Base-by-base conservation (phyloP, 129 eudicot genomes). In the Chrysanthemum lavandulifolium region DNA sequence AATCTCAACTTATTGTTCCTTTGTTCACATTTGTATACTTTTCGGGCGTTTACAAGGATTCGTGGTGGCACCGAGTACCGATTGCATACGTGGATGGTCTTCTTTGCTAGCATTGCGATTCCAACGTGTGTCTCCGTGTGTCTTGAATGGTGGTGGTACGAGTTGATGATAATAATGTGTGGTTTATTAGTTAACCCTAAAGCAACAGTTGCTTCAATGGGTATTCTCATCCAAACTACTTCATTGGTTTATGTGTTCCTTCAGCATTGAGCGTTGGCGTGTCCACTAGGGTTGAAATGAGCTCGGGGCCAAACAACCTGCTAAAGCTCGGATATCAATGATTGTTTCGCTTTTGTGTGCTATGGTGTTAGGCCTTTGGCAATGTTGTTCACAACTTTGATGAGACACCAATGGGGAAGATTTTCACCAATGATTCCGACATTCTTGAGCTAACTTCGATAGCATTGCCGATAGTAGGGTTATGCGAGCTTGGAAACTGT, bases 81-180 rank as follows among this genome's bases (percentile, higher is more conserved):
- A 85, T 16, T 86, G 89, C 56, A 69, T 88, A 23, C 53, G 57
- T 0, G 82, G 75, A 14, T 91, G 97, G 95, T 55, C 65, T 14
- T 63, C 83, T 0, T 69, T 91, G 58, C 55, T 91, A 2, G 73
- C 14, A 12, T 82, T 84, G 92, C 92, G 2, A 15, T 91, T 29
- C 97, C 97, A 4, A 91, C 91, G 11, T 88, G 96, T 15, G 72
- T 84, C 10, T 84, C 92, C 0, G 96, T 91, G 1, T 88, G 97
- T 78, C 76, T 91, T 11, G 97, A 91, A 31, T 91, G 97, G 97
- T 87, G 94, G 97, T 90, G 97, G 91, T 90, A 91, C 7, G 97
- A 91, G 77, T 33, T 91, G 0, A 87, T 91, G 97, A 88, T 91
- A 27, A 73, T 91, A 13, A 6, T 91, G 47, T 78, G 88, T 0